Conservation (phyloP, 2,329 filamentous ascomycete genomes). For the Curvularia verruculosa region DNA sequence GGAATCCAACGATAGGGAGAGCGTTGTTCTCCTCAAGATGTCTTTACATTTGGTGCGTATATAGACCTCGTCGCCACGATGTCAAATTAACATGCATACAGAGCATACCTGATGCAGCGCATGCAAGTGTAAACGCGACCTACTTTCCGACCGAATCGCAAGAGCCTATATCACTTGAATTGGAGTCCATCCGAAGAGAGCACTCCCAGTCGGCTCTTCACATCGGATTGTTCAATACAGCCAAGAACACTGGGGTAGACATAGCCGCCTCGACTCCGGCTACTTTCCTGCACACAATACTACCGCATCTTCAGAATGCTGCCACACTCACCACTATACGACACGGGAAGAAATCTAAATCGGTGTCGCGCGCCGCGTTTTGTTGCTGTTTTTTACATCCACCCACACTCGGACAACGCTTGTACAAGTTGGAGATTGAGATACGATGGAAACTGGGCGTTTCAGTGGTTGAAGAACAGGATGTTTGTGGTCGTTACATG, state of each 20-base stretch:
- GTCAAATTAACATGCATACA: constrained; percentile 12
- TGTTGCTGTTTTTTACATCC: constrained; percentile 29
- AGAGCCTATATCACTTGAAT: constrained; percentile 22
- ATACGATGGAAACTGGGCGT: constrained; percentile 39
- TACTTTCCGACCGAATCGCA: constrained; percentile 1
- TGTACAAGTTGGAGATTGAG: constrained; percentile 31
- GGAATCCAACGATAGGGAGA: constrained; percentile 25
- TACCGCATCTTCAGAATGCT: constrained; percentile 30
- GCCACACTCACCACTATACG: constrained; percentile 25
- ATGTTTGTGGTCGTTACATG: constrained; percentile 21
- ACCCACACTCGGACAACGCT: constrained; percentile 3
- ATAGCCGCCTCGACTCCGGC: constrained; percentile 27
- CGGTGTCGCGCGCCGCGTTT: constrained; percentile 33
- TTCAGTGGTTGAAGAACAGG: constrained; percentile 35
- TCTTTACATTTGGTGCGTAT: constrained; percentile 36
- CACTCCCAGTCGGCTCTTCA: constrained; percentile 17
- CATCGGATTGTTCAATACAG: constrained; percentile 26
- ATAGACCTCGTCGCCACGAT: background rate
- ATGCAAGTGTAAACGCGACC: background rate
- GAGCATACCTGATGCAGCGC: constrained; percentile 6
- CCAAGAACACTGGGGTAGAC: constrained; percentile 21
- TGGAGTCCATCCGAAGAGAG: constrained; percentile 30
- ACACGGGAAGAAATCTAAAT: constrained; percentile 25
- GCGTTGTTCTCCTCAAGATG: constrained; percentile 38
- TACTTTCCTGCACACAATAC: constrained; percentile 25